Evolutionary conservation across 2,329 filamentous ascomycete species (phyloP).

Genomic region (Penicillium sp.): DNA sequence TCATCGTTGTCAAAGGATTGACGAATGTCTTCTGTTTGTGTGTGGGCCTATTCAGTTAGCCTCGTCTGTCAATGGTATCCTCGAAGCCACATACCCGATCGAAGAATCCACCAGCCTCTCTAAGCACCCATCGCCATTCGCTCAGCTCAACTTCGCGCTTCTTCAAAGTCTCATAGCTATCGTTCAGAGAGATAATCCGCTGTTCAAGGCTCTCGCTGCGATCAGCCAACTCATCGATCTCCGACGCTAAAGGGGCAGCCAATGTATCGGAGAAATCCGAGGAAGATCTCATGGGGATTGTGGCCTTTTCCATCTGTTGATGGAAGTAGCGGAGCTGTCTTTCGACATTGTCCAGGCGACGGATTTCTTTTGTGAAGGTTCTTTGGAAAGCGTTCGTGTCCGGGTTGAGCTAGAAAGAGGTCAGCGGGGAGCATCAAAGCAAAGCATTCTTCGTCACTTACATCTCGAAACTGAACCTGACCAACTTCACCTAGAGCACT

Average conservation of each 20-base stretch:
- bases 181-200: constrained; percentile 85
- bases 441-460: constrained; percentile 51
- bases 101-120: constrained; percentile 96
- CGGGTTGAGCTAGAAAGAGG: constrained; percentile 71
- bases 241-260: constrained; percentile 82
- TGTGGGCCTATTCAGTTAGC: constrained; percentile 63
- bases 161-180: constrained; percentile 98
- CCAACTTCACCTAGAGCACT: constrained; percentile 95
- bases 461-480: constrained; percentile 95
- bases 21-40: constrained; percentile 94
- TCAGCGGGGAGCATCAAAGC: constrained; percentile 18
- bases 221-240: constrained; percentile 94
- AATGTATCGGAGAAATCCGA: constrained; percentile 87
- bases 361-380: constrained; percentile 96
- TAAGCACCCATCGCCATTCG: constrained; percentile 97
- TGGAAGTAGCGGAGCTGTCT: constrained; percentile 96
- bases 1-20: constrained; percentile 85
- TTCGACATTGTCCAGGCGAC: constrained; percentile 96
- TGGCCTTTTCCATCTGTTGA: constrained; percentile 89
- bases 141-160: constrained; percentile 95
- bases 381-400: constrained; percentile 93
- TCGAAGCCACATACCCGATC: constrained; percentile 59
- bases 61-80: background rate
- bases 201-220: constrained; percentile 90
- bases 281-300: constrained; percentile 81